Evolutionary conservation across 345 rosid species (phyloP).

Genomic region (Geranium rotundifolium): DNA sequence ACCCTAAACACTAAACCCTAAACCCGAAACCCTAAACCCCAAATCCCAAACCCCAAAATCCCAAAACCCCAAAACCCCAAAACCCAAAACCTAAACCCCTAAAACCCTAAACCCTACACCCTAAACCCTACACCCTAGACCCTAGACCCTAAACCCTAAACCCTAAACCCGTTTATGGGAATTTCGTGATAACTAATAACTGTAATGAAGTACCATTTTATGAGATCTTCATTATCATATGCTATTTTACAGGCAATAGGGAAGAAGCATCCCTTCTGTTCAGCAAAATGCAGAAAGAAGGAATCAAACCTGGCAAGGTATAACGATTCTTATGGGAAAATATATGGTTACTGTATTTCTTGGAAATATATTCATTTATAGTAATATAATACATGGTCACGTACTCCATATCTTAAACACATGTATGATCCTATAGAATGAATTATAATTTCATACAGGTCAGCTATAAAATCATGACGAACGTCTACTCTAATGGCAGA

Average conservation of each 20-base stretch:
- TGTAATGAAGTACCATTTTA: background rate
- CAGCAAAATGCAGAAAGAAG: slow-evolving; percentile 53
- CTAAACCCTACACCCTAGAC: too few relatives aligned
- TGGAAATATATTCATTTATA: too few relatives aligned
- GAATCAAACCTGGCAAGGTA: slow-evolving; percentile 71
- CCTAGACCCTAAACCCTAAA: too few relatives aligned
- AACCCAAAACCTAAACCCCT: too few relatives aligned
- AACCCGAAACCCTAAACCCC: too few relatives aligned
- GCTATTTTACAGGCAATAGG: slow-evolving; percentile 40
- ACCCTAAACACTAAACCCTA: too few relatives aligned
- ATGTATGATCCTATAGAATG: background rate
- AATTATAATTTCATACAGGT: slow-evolving; percentile 24
- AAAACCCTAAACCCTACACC: too few relatives aligned
- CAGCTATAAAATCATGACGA: slow-evolving; percentile 62
- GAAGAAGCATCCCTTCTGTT: slow-evolving; percentile 49
- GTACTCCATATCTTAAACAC: too few relatives aligned
- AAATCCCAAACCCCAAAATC: too few relatives aligned
- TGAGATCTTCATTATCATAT: background rate
- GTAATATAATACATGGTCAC: too few relatives aligned
- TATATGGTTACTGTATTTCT: background rate
- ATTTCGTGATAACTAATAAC: background rate
- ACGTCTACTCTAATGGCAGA: slow-evolving; percentile 35
- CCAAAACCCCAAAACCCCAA: too few relatives aligned
- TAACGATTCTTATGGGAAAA: slow-evolving; percentile 2
- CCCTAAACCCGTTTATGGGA: too few relatives aligned